These are phyloP conservation scores for Chlorella sp. DNA, from an alignment of 139 green algal genomes.

Conservation along the genomic window DNA sequence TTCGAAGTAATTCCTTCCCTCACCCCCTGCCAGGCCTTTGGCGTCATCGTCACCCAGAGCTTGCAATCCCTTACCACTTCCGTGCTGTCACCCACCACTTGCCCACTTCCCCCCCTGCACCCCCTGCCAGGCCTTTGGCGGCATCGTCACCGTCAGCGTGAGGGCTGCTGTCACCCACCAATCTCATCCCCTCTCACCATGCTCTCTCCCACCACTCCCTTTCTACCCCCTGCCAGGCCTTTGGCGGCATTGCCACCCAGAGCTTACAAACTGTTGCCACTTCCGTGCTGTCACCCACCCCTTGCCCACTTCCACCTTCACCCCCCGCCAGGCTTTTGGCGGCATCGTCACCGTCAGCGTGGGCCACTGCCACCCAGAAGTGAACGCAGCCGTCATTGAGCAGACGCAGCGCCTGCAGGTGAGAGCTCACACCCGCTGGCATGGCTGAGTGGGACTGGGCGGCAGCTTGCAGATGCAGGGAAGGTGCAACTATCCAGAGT, in stretches of 20 bases:
- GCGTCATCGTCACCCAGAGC: not conserved
- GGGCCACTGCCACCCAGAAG: slow-evolving; percentile 85
- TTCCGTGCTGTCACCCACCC: not conserved
- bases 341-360: slow-evolving; percentile 97
- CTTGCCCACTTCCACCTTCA: not conserved
- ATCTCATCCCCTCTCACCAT: too few species aligned
- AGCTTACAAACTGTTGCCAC: not conserved
- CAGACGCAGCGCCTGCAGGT: slow-evolving; percentile 55
- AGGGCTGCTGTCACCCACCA: too few species aligned
- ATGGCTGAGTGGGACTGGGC: not conserved
- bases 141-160: too few species aligned
- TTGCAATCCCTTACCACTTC: not conserved
- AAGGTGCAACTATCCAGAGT: not conserved
- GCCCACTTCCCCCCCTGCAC: too few species aligned
- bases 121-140: too few species aligned
- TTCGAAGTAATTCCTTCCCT: not conserved
- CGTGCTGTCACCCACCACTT: too few species aligned
- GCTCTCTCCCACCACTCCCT: not conserved
- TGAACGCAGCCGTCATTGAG: slow-evolving; percentile 56
- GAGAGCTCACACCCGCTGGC: too few species aligned
- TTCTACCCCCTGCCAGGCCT: not conserved
- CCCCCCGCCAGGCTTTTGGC: slow-evolving; percentile 90
- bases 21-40: not conserved
- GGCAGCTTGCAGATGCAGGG: too few species aligned
- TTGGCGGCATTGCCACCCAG: not conserved